Evolutionary conservation across 2,329 filamentous ascomycete species (phyloP).

Genomic region (Sporothrix euskadiensis): DNA sequence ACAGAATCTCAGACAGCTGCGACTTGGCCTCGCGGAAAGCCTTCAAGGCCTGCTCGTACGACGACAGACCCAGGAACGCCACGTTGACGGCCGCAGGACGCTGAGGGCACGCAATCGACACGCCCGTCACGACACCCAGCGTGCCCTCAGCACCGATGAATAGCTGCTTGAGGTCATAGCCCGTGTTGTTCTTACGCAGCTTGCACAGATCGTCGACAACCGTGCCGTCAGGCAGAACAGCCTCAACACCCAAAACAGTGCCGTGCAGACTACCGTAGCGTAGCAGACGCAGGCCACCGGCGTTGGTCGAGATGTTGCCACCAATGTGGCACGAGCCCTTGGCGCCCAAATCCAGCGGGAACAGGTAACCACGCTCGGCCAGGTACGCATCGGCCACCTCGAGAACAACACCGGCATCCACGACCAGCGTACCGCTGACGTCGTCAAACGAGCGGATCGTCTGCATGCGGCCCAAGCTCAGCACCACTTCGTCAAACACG

Average conservation of each 20-base stretch:
- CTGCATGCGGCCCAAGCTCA: constrained; percentile 90
- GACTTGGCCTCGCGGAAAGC: constrained; percentile 88
- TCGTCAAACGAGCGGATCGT: constrained; percentile 88
- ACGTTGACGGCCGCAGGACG: constrained; percentile 88
- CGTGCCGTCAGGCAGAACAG: constrained; percentile 89
- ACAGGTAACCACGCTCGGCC: constrained; percentile 80
- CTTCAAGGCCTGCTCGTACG: constrained; percentile 82
- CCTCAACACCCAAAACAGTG: constrained; percentile 87
- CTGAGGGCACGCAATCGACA: constrained; percentile 87
- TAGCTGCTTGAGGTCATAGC: constrained; percentile 94
- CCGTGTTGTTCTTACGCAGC: constrained; percentile 97
- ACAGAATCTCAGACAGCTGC: constrained; percentile 91
- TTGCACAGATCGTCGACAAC: constrained; percentile 85
- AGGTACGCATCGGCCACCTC: constrained; percentile 86
- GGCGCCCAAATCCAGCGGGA: constrained; percentile 94
- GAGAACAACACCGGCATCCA: constrained; percentile 86
- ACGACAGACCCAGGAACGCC: constrained; percentile 87
- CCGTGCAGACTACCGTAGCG: constrained; percentile 95
- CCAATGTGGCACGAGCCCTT: constrained; percentile 97
- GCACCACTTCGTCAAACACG: constrained; percentile 96
- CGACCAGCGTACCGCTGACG: constrained; percentile 85
- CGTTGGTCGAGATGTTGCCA: constrained; percentile 94
- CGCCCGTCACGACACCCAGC: constrained; percentile 86
- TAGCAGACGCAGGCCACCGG: constrained; percentile 83
- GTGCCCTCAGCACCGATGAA: constrained; percentile 97